A percentile compares a stretch with the other conserved stretches of the same genome.
Conservation (phyloP, 495 filamentous ascomycete genomes). For the Arthonia radiata region DNA sequence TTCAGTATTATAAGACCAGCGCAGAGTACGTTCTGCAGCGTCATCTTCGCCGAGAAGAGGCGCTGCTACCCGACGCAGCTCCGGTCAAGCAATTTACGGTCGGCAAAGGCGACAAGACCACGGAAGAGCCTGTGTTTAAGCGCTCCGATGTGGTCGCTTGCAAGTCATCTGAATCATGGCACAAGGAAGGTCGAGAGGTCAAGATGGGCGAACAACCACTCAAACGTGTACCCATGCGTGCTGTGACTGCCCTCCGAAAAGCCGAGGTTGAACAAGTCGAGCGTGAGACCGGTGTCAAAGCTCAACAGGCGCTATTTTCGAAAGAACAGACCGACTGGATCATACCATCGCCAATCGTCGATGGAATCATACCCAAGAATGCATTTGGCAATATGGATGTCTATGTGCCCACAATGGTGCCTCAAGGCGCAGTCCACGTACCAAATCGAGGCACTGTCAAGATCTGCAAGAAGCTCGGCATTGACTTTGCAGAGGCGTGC, state of each 20-base stretch:
- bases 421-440: slow-evolving; percentile 58
- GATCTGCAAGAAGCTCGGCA: slow-evolving; percentile 57
- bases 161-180: slow-evolving; percentile 88
- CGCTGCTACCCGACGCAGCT: slow-evolving; percentile 39
- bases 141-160: slow-evolving; percentile 62
- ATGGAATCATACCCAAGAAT: slow-evolving; percentile 84
- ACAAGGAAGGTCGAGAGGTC: slow-evolving; percentile 74
- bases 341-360: slow-evolving; percentile 52
- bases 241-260: slow-evolving; percentile 68
- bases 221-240: slow-evolving; percentile 73
- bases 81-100: slow-evolving; percentile 50
- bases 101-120: slow-evolving; percentile 36
- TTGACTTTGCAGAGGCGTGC: slow-evolving; percentile 86
- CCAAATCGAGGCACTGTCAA: slow-evolving; percentile 48
- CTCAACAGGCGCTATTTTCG: slow-evolving; percentile 67
- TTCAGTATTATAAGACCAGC: slow-evolving; percentile 70
- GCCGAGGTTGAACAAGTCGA: slow-evolving; percentile 73
- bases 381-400: slow-evolving; percentile 92
- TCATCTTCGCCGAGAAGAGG: slow-evolving; percentile 83
- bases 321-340: slow-evolving; percentile 82
- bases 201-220: slow-evolving; percentile 43
- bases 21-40: slow-evolving; percentile 65
- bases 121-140: slow-evolving; percentile 56
- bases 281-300: slow-evolving; percentile 52
- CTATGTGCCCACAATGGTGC: slow-evolving; percentile 83